phyloP scores from a whole-genome alignment of 495 filamentous ascomycete genomes.

The Xylaria palmicola region DNA sequence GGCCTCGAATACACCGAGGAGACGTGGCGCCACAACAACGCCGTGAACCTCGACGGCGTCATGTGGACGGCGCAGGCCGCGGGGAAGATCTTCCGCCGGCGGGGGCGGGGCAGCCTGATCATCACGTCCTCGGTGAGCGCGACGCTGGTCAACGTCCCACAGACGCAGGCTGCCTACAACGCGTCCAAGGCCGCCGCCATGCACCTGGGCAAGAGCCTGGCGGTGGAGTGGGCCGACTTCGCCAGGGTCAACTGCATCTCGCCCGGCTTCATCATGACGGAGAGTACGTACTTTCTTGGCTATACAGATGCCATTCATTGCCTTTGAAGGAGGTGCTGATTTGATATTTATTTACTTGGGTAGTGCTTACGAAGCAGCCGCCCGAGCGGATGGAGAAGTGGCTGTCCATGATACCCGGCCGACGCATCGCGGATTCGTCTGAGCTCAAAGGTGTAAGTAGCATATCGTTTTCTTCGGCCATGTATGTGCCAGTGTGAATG shows the following conservation, averaged over 20 bases:
- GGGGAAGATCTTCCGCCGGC: slow-evolving; percentile 49
- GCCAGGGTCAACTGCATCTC: slow-evolving; percentile 58
- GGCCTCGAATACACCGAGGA: slow-evolving; percentile 25
- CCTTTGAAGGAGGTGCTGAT: too few species aligned
- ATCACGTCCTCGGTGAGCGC: slow-evolving; percentile 64
- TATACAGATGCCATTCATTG: background rate
- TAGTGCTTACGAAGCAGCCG: slow-evolving; percentile 8
- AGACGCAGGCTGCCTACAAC: slow-evolving; percentile 62
- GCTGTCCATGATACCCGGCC: slow-evolving; percentile 9
- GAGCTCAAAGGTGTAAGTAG: slow-evolving; percentile 15
- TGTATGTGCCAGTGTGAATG: background rate
- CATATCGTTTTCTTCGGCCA: background rate
- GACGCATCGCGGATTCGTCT: slow-evolving; percentile 10
- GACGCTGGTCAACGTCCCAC: slow-evolving; percentile 62
- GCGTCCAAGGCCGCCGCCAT: slow-evolving; percentile 59
- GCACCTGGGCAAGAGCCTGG: slow-evolving; percentile 61
- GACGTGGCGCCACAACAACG: slow-evolving; percentile 45
- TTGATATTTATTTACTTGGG: background rate
- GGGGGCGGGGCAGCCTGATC: slow-evolving; percentile 27
- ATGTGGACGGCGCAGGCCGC: slow-evolving; percentile 53
- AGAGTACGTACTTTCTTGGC: background rate
- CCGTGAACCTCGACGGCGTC: slow-evolving; percentile 57
- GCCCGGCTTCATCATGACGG: slow-evolving; percentile 40
- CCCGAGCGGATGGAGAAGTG: slow-evolving; percentile 32
- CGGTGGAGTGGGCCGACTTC: slow-evolving; percentile 56